Conservation (phyloP, 257 asterid genomes). For the Schizonepeta tenuifolia region DNA sequence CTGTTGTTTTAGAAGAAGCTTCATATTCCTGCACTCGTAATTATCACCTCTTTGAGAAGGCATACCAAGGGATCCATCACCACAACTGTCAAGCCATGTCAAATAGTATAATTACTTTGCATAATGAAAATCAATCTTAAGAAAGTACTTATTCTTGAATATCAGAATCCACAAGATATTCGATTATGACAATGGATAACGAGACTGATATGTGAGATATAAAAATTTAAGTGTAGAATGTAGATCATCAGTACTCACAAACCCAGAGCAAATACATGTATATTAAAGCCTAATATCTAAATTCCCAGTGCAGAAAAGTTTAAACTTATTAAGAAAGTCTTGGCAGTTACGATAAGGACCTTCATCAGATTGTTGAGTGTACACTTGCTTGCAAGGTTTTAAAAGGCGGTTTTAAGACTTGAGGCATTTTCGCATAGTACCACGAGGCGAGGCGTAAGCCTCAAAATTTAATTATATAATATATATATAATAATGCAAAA, state of each 20-base stretch:
- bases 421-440: no score
- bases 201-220: background rate
- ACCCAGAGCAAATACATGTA: slow-evolving; percentile 4
- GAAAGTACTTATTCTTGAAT: slow-evolving; percentile 26
- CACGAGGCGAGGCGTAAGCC: no score
- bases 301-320: background rate
- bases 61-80: slow-evolving; percentile 90
- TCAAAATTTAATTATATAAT: no score
- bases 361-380: background rate
- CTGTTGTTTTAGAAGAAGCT: slow-evolving; percentile 93
- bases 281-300: background rate
- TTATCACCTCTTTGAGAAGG: slow-evolving; percentile 92
- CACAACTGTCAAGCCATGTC: slow-evolving; percentile 70
- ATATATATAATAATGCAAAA: no score
- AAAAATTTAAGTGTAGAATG: background rate
- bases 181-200: slow-evolving; percentile 1
- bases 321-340: background rate
- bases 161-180: slow-evolving; percentile 22
- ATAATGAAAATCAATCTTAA: slow-evolving; percentile 10
- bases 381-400: no score
- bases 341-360: background rate
- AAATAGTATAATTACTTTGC: slow-evolving; percentile 30
- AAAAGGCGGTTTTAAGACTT: no score
- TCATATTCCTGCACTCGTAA: slow-evolving; percentile 96
- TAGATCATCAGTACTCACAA: background rate